These are phyloP conservation scores for Daldinia grandis DNA, from an alignment of 495 filamentous ascomycete genomes.

Conservation along the genomic window DNA sequence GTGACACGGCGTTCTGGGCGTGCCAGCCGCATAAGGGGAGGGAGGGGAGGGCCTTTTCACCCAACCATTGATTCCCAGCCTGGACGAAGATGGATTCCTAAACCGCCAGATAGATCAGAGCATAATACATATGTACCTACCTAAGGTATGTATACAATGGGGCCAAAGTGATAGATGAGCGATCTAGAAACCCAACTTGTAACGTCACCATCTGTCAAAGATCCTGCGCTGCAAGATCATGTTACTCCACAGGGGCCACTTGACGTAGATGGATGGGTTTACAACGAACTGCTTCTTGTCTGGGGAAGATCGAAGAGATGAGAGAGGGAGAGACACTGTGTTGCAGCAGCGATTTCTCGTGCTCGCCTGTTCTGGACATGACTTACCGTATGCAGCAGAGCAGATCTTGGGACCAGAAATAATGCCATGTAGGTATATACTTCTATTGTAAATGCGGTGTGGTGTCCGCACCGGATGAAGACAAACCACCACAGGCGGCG, in stretches of 20 bases:
- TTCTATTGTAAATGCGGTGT: conserved; percentile 14
- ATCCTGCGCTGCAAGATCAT: conserved; percentile 48
- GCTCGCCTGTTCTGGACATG: not conserved
- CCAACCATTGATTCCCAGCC: conserved; percentile 12
- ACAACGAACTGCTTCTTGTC: not conserved
- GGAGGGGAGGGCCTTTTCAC: conserved; percentile 1
- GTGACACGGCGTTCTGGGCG: conserved; percentile 25
- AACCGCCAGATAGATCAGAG: not conserved
- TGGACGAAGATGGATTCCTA: not conserved
- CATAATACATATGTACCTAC: not conserved
- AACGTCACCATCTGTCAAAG: conserved; percentile 37
- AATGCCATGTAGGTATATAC: not conserved
- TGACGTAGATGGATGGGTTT: conserved; percentile 7
- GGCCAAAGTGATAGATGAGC: conserved; percentile 37
- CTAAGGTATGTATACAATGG: conserved; percentile 17
- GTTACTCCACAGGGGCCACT: conserved; percentile 46
- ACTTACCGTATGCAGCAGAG: conserved; percentile 4
- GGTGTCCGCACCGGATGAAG: conserved; percentile 24
- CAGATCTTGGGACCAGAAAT: conserved; percentile 12
- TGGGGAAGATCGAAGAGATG: not conserved
- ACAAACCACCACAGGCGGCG: conserved; percentile 7
- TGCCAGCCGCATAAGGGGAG: conserved; percentile 22
- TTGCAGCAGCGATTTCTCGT: not conserved
- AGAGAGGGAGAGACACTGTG: conserved; percentile 20
- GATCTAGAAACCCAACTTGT: conserved; percentile 25